Evolutionary conservation across 495 filamentous ascomycete genomes (phyloP), one percentile per base, ranked within the genome.

Genomic region (Annulohypoxylon maeteangense): DNA sequence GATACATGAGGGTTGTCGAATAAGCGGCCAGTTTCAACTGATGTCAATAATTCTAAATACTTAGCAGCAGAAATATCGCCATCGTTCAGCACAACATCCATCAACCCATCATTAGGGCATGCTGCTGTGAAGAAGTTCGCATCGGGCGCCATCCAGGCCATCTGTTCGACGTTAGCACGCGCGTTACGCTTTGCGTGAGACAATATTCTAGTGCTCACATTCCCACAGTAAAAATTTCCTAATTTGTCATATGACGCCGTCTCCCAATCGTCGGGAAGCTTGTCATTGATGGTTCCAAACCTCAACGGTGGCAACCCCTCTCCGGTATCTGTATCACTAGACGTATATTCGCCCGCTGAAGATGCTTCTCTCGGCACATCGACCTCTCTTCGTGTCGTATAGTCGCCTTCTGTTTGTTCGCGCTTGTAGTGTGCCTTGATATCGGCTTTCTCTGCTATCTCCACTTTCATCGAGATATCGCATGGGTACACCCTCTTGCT

Each of bases 161-260:
- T 95, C 86, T 90, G 16, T 4, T 3, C 18, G 63, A 51, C n/a
- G 18, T 59, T 51, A 71, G 63, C 47, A 14, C n/a, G 23, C 20
- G 27, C 20, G 55, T 25, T 11, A 40, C 14, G 45, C 1, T 25
- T 29, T 8, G 12, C 4, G 20, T 14, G 27, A 2, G 40, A 20
- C 7, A n/a, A 32, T 2, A 29, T 16, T 31, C n/a, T 40, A 36
- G 55, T 40, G 76, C 81, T 74, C 75, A 87, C 87, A 74, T 97
- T 99, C 56, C 95, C 95, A 7, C 90, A 90, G 78, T 95, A 98
- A 81, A 99, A 98, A 76, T 92, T 98, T 6, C 94, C 93, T 40
- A 99, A 81, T 16, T 88, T 92, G 62, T 93, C 89, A 55, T 90
- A 84, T 4, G 91, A 87, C 10, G 91, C 78, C 20, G 90, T 80